phyloP scores from a whole-genome alignment of 2,329 filamentous ascomycete genomes.

The Ophiostoma australiae region DNA sequence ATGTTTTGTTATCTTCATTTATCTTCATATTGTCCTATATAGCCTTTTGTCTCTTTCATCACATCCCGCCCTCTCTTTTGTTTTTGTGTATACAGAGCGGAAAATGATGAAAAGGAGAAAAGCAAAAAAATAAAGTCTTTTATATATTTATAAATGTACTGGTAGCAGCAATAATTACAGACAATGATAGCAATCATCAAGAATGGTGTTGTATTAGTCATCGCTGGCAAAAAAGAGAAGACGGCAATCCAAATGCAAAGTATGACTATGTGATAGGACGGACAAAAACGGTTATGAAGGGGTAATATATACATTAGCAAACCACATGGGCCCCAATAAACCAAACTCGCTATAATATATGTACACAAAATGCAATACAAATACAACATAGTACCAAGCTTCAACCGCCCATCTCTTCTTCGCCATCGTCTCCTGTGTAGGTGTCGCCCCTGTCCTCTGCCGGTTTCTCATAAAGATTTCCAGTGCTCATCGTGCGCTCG shows the following conservation, averaged over 20 bases:
- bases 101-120: background rate
- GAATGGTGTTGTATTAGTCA: background rate
- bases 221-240: background rate
- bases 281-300: background rate
- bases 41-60: conserved; percentile 4
- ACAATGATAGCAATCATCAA: background rate
- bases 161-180: background rate
- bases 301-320: background rate
- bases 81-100: conserved; percentile 16
- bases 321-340: background rate
- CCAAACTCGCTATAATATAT: background rate
- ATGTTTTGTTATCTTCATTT: conserved; percentile 23
- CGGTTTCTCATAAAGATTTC: background rate
- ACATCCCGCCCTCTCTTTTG: conserved; percentile 13
- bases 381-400: background rate
- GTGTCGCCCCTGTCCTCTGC: background rate
- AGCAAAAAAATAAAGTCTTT: background rate
- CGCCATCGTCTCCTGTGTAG: background rate
- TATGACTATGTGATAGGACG: background rate
- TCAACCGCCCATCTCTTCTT: background rate
- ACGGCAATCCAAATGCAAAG: background rate
- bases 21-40: conserved; percentile 21
- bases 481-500: background rate
- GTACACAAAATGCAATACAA: background rate
- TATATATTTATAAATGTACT: background rate